phyloP scores from a whole-genome alignment of 192 early-diverging fungal species.

The Pilaira anomala region DNA sequence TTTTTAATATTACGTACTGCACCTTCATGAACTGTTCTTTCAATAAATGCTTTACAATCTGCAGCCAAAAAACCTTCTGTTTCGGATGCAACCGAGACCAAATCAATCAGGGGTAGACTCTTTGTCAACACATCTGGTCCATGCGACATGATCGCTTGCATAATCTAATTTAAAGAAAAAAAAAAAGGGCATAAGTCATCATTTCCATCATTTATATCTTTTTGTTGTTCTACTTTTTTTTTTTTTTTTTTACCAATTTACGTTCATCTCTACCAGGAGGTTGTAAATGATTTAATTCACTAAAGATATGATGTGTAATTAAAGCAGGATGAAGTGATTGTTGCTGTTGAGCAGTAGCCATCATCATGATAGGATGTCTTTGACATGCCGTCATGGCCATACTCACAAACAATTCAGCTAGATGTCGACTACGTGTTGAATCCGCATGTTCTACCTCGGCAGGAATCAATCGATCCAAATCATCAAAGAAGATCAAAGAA shows the following conservation, averaged over 20 bases:
- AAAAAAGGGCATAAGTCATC: slow-evolving; percentile 20
- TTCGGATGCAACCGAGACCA: slow-evolving; percentile 65
- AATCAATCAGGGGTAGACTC: slow-evolving; percentile 58
- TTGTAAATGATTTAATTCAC: slow-evolving; percentile 57
- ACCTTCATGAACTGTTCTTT: slow-evolving; percentile 79
- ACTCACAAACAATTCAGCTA: slow-evolving; percentile 63
- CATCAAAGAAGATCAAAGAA: slow-evolving; percentile 71
- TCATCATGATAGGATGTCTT: slow-evolving; percentile 50
- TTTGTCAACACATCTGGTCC: slow-evolving; percentile 46
- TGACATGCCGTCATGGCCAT: slow-evolving; percentile 45
- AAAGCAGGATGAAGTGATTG: slow-evolving; percentile 57
- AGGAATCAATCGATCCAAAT: slow-evolving; percentile 70
- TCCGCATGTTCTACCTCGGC: slow-evolving; percentile 72
- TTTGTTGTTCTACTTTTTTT: background rate
- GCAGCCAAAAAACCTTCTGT: slow-evolving; percentile 88
- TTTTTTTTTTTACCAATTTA: slow-evolving; percentile 44
- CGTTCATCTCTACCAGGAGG: slow-evolving; percentile 64
- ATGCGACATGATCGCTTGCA: slow-evolving; percentile 62
- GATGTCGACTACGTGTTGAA: slow-evolving; percentile 58
- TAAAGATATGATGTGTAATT: slow-evolving; percentile 59
- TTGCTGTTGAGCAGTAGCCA: slow-evolving; percentile 67
- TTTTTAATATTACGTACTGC: slow-evolving; percentile 58
- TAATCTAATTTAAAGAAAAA: slow-evolving; percentile 62
- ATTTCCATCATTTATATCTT: slow-evolving; percentile 6
- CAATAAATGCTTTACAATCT: slow-evolving; percentile 74